These are phyloP conservation scores for Xylariaceae sp. DNA, from an alignment of 2,329 filamentous ascomycete species.

Conservation along the genomic window DNA sequence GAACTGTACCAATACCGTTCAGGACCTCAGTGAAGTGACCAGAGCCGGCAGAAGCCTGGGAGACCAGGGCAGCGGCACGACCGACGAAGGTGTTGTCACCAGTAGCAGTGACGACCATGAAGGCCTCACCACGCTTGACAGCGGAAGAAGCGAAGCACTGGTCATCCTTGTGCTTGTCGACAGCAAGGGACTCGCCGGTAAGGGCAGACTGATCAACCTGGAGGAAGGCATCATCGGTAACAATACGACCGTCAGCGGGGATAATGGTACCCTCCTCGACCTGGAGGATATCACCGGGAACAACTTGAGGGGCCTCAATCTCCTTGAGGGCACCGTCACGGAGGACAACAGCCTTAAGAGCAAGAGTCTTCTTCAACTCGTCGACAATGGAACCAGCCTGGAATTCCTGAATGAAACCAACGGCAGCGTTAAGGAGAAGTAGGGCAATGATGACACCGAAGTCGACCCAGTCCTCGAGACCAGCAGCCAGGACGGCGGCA, in stretches of 20 bases:
- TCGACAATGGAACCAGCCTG: slow-evolving; percentile 88
- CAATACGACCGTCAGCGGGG: slow-evolving; percentile 79
- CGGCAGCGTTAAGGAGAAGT: slow-evolving; percentile 74
- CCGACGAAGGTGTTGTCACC: slow-evolving; percentile 90
- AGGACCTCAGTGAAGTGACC: slow-evolving; percentile 91
- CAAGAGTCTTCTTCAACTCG: slow-evolving; percentile 84
- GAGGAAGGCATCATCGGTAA: slow-evolving; percentile 77
- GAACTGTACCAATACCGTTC: slow-evolving; percentile 76
- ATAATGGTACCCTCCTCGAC: slow-evolving; percentile 91
- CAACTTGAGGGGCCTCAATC: slow-evolving; percentile 75
- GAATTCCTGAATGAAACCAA: slow-evolving; percentile 86
- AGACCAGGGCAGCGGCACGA: slow-evolving; percentile 80
- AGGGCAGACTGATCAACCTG: slow-evolving; percentile 91
- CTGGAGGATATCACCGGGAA: slow-evolving; percentile 84
- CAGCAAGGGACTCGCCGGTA: slow-evolving; percentile 85
- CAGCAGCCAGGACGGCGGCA: slow-evolving; percentile 74
- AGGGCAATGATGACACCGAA: slow-evolving; percentile 86
- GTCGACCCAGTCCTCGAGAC: slow-evolving; percentile 86
- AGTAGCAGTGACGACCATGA: slow-evolving; percentile 74
- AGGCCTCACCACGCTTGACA: slow-evolving; percentile 85
- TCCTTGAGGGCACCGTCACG: slow-evolving; percentile 74
- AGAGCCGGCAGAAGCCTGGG: slow-evolving; percentile 63
- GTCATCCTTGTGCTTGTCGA: slow-evolving; percentile 81
- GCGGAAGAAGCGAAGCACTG: slow-evolving; percentile 79
- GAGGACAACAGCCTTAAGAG: slow-evolving; percentile 80